phyloP scores from a whole-genome alignment of 2,329 filamentous ascomycete species.

The Colletotrichum graminicola region DNA sequence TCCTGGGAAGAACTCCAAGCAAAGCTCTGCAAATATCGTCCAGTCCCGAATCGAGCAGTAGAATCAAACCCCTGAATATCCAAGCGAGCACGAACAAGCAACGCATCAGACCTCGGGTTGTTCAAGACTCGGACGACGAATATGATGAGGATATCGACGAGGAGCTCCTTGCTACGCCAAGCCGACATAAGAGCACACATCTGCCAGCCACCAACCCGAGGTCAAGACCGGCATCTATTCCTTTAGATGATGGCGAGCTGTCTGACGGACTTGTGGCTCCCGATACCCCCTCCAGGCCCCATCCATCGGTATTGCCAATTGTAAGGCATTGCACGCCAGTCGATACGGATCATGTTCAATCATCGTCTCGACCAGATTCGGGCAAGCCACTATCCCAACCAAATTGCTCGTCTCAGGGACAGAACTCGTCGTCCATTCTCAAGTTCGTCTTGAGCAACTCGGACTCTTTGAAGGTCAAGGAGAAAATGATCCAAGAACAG shows the following conservation, averaged over 20 bases:
- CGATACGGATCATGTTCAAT: neutral
- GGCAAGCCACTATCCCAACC: conserved; percentile 23
- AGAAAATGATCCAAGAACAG: conserved; percentile 55
- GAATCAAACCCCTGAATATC: conserved; percentile 25
- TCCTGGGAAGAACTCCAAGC: conserved; percentile 42
- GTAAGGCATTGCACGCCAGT: conserved; percentile 1
- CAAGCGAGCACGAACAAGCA: conserved; percentile 28
- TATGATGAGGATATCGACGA: conserved; percentile 71
- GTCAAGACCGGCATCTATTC: conserved; percentile 41
- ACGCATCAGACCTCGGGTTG: conserved; percentile 50
- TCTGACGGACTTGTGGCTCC: conserved; percentile 41
- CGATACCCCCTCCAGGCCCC: conserved; percentile 35
- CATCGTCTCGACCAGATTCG: neutral
- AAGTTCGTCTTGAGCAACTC: conserved; percentile 49
- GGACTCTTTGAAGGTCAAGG: conserved; percentile 51
- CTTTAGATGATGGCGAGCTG: conserved; percentile 26
- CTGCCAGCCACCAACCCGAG: conserved; percentile 21
- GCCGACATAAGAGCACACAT: conserved; percentile 49
- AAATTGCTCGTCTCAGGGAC: conserved; percentile 31
- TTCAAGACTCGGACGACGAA: conserved; percentile 71
- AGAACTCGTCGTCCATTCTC: conserved; percentile 16
- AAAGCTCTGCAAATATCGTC: conserved; percentile 42
- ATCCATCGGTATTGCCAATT: neutral
- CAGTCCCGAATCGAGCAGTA: conserved; percentile 41
- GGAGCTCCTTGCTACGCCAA: conserved; percentile 61